Conservation (phyloP, 768 basidiomycete species). For the Hygrophoropsis aurantiaca region DNA sequence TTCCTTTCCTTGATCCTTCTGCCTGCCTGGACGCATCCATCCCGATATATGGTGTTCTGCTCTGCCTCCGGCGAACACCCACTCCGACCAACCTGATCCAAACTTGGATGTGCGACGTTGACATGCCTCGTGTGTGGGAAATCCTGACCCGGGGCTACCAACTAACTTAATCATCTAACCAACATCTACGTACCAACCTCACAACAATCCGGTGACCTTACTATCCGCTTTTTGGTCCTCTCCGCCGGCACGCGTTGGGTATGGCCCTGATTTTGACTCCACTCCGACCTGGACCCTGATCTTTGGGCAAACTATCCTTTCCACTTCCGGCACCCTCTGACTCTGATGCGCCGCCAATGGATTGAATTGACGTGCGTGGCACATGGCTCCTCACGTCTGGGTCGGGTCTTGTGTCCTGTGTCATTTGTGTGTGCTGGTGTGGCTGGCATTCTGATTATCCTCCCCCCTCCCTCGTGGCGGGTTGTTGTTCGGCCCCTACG, state of each 20-base stretch:
- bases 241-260: constrained; percentile 4
- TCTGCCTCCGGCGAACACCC: neutral
- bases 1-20: constrained; percentile 9
- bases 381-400: constrained; percentile 2
- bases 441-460: neutral
- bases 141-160: too few relatives aligned
- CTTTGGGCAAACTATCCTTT: constrained; percentile 1
- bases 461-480: neutral
- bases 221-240: neutral
- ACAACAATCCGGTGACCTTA: too few relatives aligned
- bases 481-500: constrained; percentile 15
- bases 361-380: neutral
- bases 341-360: constrained; percentile 1
- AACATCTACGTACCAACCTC: too few relatives aligned
- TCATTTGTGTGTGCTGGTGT: neutral
- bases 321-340: neutral
- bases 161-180: too few relatives aligned
- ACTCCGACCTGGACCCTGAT: too few relatives aligned
- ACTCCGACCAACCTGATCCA: neutral
- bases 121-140: neutral
- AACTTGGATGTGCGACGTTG: too few relatives aligned
- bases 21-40: constrained; percentile 5
- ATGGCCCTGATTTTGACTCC: constrained; percentile 1
- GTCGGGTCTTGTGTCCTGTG: neutral
- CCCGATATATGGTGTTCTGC: neutral